Base-by-base conservation (phyloP, 306 rosid species). In the Trifolium pratense region DNA sequence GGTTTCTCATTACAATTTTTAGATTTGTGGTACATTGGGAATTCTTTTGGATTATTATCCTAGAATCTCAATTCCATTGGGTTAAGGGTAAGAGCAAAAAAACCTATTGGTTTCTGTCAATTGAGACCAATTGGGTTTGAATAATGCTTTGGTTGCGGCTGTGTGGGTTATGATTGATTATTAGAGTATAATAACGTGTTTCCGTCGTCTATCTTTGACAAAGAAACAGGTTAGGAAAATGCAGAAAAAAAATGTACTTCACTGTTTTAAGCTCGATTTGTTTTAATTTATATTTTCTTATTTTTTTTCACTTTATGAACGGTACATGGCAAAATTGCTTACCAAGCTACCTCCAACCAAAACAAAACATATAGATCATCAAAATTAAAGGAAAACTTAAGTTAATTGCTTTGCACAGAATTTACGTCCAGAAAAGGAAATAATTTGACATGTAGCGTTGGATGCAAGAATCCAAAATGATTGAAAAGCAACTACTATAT, bases 111-210 rank as follows among this genome's bases (percentile, higher is more conserved):
- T 79, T 82, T 71, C 69, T 21, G 3, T 73, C 11, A 73, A 63
- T 62, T 73, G 62, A 76, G 86, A 84, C 86, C 87, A 43, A 26
- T 60, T 78, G 65, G 78, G 64, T 75, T 67, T 78, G 75, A 87
- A 87, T 89, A 86, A 87, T 75, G 79, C 56, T 76, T 71, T 70
- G 80, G 58, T 37, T 70, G 77, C 57, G 77, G 66, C 10, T 71
- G 71, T 73, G 81, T 82, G 76, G 32, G 66, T 74, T 71, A 16
- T 66, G 37, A n/a, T 68, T 63, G 49, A 40, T 65, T 62, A 39
- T 51, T 59, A 16, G 73, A 66, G 14, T 63, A 7, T 12, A 66
- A 34, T 32, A 52, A 66, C 79, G 9, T 20, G 48, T 69, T 60
- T 63, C 63, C n/a, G n/a, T 53, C 70, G 60, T 74, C 23, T 17